Evolutionary conservation across 257 asterid species (phyloP).

Genomic region (Salvia miltiorrhiza): DNA sequence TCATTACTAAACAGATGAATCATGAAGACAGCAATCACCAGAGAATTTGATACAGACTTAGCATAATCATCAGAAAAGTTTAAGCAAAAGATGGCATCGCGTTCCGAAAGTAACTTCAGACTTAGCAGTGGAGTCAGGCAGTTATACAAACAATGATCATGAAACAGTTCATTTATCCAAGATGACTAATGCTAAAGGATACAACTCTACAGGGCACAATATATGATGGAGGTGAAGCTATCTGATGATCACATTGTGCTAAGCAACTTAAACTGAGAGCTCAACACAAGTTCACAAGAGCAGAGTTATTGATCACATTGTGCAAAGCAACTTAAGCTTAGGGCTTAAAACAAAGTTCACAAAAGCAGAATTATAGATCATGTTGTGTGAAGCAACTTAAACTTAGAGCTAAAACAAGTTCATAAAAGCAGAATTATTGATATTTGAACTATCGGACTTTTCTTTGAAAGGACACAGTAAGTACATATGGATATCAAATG

Average conservation of each 20-base stretch:
- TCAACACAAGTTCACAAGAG: neutral
- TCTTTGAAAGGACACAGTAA: conserved; percentile 20
- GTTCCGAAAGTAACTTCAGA: too few species aligned
- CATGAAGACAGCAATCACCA: neutral
- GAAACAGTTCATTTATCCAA: neutral
- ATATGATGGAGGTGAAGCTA: neutral
- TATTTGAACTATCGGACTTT: conserved; percentile 20
- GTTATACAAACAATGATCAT: neutral
- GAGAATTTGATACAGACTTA: neutral
- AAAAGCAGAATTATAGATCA: conserved; percentile 17
- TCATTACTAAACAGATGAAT: neutral
- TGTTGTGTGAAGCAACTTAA: too few species aligned
- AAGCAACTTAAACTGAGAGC: neutral
- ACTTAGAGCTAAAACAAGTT: neutral
- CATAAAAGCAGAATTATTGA: conserved; percentile 14
- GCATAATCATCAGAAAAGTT: neutral
- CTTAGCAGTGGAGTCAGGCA: neutral
- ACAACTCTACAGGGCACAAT: neutral
- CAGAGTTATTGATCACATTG: conserved; percentile 19
- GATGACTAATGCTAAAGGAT: neutral
- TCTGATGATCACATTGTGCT: neutral
- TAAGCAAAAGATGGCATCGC: neutral
- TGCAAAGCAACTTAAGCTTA: neutral
- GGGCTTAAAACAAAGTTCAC: neutral
- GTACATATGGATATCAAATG: conserved; percentile 28